Evolutionary conservation across 441 rosid species (phyloP).

Genomic region (Omphalea diandra): DNA sequence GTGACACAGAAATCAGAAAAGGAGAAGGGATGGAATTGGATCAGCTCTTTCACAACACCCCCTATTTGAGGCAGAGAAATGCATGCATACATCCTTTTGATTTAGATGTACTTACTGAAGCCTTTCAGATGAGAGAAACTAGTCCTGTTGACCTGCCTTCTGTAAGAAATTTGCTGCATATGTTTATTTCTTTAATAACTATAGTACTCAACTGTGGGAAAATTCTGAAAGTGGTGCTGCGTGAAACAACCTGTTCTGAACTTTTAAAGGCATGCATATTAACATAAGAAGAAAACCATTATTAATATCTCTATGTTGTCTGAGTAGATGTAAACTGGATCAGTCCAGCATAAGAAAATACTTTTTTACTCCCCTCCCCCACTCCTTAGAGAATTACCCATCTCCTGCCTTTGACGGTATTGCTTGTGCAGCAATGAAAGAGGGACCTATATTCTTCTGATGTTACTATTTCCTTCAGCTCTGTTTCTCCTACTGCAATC

Average conservation of each 20-base stretch:
- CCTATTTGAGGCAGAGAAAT: constrained; percentile 37
- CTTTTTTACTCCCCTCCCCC: background rate
- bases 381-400: background rate
- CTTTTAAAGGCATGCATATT: constrained; percentile 1
- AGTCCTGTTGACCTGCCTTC: constrained; percentile 51
- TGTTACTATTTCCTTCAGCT: background rate
- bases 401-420: background rate
- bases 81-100: constrained; percentile 68
- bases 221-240: background rate
- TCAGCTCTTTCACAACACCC: constrained; percentile 58
- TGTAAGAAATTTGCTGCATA: constrained; percentile 41
- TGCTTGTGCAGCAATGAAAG: background rate
- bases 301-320: background rate
- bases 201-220: background rate
- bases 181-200: background rate
- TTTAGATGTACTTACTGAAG: constrained; percentile 59
- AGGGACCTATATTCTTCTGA: background rate
- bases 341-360: background rate
- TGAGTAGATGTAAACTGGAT: background rate
- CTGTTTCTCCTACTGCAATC: no score
- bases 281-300: background rate
- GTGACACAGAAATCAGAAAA: constrained; percentile 41
- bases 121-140: constrained; percentile 65
- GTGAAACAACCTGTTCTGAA: background rate
- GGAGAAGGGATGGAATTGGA: constrained; percentile 89